Conservation (phyloP, 139 green algal species). For the Nannochloris sp. region DNA sequence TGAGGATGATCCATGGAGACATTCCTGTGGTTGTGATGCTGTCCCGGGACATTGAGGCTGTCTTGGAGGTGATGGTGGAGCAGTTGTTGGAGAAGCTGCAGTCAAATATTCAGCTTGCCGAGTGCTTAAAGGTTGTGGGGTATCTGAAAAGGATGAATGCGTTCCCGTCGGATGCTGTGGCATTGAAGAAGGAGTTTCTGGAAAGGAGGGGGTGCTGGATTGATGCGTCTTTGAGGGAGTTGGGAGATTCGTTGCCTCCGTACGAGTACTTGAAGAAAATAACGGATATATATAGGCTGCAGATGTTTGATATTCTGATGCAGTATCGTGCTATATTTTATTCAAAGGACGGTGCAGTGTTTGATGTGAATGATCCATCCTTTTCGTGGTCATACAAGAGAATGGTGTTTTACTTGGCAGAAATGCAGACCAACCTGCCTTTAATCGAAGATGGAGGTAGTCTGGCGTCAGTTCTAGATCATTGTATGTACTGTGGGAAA, state of each 20-base stretch:
- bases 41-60: constrained; percentile 41
- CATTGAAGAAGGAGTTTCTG: constrained; percentile 82
- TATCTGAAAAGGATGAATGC: constrained; percentile 80
- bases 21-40: constrained; percentile 59
- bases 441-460: constrained; percentile 52
- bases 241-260: constrained; percentile 51
- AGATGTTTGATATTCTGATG: constrained; percentile 98
- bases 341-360: background rate
- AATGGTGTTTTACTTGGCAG: constrained; percentile 45
- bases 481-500: constrained; percentile 92
- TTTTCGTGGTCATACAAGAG: constrained; percentile 74
- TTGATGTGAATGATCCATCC: constrained; percentile 48
- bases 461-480: constrained; percentile 83
- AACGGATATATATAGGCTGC: constrained; percentile 89
- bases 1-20: constrained; percentile 27
- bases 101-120: constrained; percentile 65
- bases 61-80: constrained; percentile 65
- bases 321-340: constrained; percentile 94
- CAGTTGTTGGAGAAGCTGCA: constrained; percentile 74
- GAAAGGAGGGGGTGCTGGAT: constrained; percentile 63
- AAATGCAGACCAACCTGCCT: constrained; percentile 49
- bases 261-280: constrained; percentile 85
- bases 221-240: constrained; percentile 56
- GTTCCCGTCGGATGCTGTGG: constrained; percentile 43
- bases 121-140: constrained; percentile 90